Evolutionary conservation across 2,329 filamentous ascomycete genomes (phyloP).

Genomic region (Ceratocystis papillata): DNA sequence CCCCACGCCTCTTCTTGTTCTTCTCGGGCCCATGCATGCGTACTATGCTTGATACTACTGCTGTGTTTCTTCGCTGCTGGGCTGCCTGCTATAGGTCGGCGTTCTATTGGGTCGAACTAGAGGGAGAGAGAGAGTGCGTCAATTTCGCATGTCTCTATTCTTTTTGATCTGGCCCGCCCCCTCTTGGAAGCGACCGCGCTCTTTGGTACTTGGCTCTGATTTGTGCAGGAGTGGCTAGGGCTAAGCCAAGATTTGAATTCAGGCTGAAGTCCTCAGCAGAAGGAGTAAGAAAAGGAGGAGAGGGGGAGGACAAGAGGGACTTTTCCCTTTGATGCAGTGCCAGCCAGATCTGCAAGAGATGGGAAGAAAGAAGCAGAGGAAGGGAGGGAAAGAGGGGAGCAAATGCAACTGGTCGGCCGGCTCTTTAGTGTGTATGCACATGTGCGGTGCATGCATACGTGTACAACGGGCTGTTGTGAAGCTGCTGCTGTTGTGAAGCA

Average conservation of each 20-base stretch:
- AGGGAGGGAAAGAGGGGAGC: not conserved
- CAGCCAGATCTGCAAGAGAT: not conserved
- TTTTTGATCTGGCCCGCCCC: not conserved
- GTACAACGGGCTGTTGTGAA: not conserved
- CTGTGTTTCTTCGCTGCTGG: not conserved
- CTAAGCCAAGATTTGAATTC: not conserved
- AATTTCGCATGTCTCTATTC: not conserved
- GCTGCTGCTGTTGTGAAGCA: not conserved
- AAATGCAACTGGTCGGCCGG: not conserved
- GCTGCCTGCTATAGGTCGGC: not conserved
- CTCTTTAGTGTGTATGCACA: not conserved
- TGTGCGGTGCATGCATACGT: not conserved
- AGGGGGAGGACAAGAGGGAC: conserved; percentile 3
- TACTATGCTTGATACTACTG: not conserved
- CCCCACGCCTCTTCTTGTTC: not conserved
- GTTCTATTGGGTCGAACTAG: not conserved
- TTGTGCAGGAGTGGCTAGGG: not conserved
- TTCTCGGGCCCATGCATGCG: not conserved
- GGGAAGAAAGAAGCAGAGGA: not conserved
- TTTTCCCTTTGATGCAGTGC: not conserved
- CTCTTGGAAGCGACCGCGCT: not conserved
- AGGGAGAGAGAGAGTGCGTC: not conserved
- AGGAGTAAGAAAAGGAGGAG: not conserved
- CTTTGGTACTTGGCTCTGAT: not conserved
- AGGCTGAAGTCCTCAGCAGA: not conserved